Percentiles rank a stretch among this genome's conserved stretches.
Conservation (phyloP, 495 filamentous ascomycete species). For the Diplogelasinospora grovesii region DNA sequence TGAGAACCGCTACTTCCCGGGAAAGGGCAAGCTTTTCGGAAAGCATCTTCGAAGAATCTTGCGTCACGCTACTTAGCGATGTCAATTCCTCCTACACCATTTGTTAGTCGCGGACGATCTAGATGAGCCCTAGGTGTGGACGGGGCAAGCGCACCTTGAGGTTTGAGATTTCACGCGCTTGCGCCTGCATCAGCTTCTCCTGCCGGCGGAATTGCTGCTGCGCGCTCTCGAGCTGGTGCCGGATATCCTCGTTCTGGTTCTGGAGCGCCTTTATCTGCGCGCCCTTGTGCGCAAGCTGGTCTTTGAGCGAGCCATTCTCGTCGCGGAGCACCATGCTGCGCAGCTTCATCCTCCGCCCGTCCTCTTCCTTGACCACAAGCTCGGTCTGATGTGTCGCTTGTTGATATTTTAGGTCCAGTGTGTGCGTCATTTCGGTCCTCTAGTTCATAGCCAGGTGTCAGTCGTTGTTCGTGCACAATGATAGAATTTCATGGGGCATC, state of each 20-base stretch:
- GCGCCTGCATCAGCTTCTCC: constrained; percentile 49
- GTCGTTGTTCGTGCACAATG: not conserved
- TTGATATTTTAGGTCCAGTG: constrained; percentile 62
- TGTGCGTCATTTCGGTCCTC: constrained; percentile 32
- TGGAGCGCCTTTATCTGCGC: constrained; percentile 53
- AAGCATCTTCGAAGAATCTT: constrained; percentile 62
- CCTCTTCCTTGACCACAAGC: constrained; percentile 61
- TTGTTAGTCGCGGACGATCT: constrained; percentile 11
- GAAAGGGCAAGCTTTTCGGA: constrained; percentile 69
- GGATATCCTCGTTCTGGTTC: constrained; percentile 49
- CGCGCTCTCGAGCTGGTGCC: constrained; percentile 49
- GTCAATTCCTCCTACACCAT: constrained; percentile 57
- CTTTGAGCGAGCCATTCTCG: constrained; percentile 47
- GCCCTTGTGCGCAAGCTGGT: constrained; percentile 39
- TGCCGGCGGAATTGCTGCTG: constrained; percentile 49
- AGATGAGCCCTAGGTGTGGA: not conserved
- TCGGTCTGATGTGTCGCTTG: constrained; percentile 50
- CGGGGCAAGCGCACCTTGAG: constrained; percentile 49
- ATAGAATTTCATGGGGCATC: not conserved
- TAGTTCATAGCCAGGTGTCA: constrained; percentile 14
- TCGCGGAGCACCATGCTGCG: constrained; percentile 61
- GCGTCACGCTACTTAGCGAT: constrained; percentile 52
- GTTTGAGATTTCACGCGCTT: constrained; percentile 56
- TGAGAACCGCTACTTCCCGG: constrained; percentile 62
- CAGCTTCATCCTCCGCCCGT: constrained; percentile 55